Base-by-base conservation (phyloP, 805 yeast species). In the Spencermartinsiella europaea region DNA sequence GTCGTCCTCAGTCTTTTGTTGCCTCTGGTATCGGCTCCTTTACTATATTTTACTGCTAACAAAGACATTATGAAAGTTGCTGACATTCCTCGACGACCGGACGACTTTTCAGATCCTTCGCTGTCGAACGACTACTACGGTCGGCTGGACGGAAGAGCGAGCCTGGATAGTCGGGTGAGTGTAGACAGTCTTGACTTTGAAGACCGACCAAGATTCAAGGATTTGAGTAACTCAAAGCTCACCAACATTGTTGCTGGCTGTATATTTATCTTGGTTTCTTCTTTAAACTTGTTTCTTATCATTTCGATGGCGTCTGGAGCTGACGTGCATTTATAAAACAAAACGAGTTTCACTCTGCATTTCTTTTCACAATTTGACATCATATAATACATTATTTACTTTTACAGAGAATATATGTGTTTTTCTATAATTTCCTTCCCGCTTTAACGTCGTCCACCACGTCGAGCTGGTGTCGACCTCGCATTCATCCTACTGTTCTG, bases 21-120 rank as follows among this genome's bases (percentile, higher is more conserved):
- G 47, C 97, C 97, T 1, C 77, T 87, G 50, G 93, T 89, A 4
- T 80, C 89, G 35, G 95, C 95, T 0, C 97, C 97, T 19, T 71
- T 89, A 58, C 81, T 88, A 48, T 83, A 79, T 62, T 86, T 88
- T 63, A 88, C 96, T 0, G 79, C 86, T 51, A 76, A 76, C 43
- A 80, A 79, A 57, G 65, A 72, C 42, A 77, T 79, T 49, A 84
- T 84, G 93, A 70, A 76, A 39, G 69, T 67, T 5, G 64, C 59
- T 38, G 15, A 25, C 31, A 25, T 25, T 25, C 31, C 34, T 22
- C 31, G 31, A 25, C 31, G 12, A 7, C 10, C 7, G 12, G 31
- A 25, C 12, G 31, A 25, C 31, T 7, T 7, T 7, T 25, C 31
- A 12, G 31, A 25, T 7, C 12, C 31, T 25, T 25, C 31, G 31